Conservation (phyloP, 2,329 filamentous ascomycete genomes). For the Cladophialophora carrionii region DNA sequence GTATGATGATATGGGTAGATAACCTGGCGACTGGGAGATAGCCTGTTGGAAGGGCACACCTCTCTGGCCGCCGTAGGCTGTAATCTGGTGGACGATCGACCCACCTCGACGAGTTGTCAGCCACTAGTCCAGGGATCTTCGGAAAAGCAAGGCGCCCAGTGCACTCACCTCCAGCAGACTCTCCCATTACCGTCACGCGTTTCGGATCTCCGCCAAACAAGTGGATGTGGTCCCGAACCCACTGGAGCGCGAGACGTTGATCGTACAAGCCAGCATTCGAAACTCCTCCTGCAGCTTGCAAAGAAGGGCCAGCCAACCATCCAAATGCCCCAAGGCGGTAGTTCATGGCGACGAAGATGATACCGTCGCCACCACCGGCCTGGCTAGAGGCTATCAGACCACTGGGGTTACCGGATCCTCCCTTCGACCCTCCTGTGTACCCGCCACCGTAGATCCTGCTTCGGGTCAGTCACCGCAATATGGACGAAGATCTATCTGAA, state of each 20-base stretch:
- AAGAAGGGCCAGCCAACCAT: conserved; percentile 52
- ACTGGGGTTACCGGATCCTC: conserved; percentile 42
- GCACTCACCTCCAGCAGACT: conserved; percentile 52
- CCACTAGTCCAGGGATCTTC: neutral
- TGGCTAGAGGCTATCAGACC: conserved; percentile 51
- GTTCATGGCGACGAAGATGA: conserved; percentile 55
- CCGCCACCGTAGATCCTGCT: conserved; percentile 56
- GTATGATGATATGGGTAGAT: conserved; percentile 43
- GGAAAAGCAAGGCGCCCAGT: neutral
- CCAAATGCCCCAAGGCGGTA: conserved; percentile 56
- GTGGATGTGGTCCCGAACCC: conserved; percentile 59
- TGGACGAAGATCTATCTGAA: conserved; percentile 32
- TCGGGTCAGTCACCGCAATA: conserved; percentile 6
- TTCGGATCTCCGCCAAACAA: conserved; percentile 59
- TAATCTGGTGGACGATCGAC: conserved; percentile 61
- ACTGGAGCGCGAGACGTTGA: conserved; percentile 61
- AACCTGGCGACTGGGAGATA: conserved; percentile 52
- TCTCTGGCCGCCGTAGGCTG: conserved; percentile 52
- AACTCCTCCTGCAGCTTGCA: conserved; percentile 48
- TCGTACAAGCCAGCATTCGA: conserved; percentile 54
- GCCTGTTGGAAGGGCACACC: conserved; percentile 45
- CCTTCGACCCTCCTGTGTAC: conserved; percentile 49
- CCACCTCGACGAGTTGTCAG: conserved; percentile 46
- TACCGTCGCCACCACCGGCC: conserved; percentile 44
- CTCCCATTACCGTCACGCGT: conserved; percentile 56